A percentile compares a stretch with the other conserved stretches of the same genome.
phyloP scores from a whole-genome alignment of 2,329 filamentous ascomycete genomes.

The Dactylellina drechsleri region DNA sequence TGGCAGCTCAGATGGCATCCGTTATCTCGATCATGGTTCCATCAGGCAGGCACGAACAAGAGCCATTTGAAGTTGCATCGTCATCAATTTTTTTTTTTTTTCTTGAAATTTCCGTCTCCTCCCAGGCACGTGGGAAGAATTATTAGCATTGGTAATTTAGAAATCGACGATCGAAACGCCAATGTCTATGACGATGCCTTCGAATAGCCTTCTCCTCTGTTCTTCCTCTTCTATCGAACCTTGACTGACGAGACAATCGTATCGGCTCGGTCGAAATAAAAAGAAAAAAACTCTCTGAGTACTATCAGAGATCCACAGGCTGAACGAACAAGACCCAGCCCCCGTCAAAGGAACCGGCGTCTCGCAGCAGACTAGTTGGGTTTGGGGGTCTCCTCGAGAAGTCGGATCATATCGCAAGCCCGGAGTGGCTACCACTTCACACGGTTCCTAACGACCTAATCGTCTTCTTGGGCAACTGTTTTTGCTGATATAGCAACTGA shows the following conservation, averaged over 20 bases:
- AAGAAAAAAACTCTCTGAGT: constrained; percentile 16
- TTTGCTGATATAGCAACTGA: constrained; percentile 47
- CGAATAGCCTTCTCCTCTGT: constrained; percentile 7
- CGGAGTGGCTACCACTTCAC: constrained; percentile 16
- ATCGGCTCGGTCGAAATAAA: constrained; percentile 26
- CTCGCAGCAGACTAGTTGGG: constrained; percentile 29
- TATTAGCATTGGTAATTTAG: neutral
- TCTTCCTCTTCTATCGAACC: constrained; percentile 5
- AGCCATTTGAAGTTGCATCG: constrained; percentile 48
- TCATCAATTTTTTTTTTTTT: constrained; percentile 6
- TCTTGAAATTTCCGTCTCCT: constrained; percentile 45
- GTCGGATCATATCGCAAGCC: constrained; percentile 54
- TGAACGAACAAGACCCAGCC: constrained; percentile 38
- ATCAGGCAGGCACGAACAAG: constrained; percentile 36
- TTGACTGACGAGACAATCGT: neutral
- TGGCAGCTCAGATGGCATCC: constrained; percentile 32
- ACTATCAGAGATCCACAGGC: constrained; percentile 47
- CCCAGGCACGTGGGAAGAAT: constrained; percentile 36
- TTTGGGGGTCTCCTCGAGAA: constrained; percentile 38
- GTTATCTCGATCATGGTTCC: constrained; percentile 33
- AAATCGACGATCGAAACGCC: neutral
- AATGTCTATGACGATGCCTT: constrained; percentile 17
- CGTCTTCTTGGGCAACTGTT: constrained; percentile 37
- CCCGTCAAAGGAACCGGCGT: constrained; percentile 44
- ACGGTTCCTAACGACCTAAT: constrained; percentile 40